A percentile compares a stretch with the other conserved stretches of the same genome.
Conservation (phyloP, 2,329 filamentous ascomycete species). For the Colletotrichum magnum region DNA sequence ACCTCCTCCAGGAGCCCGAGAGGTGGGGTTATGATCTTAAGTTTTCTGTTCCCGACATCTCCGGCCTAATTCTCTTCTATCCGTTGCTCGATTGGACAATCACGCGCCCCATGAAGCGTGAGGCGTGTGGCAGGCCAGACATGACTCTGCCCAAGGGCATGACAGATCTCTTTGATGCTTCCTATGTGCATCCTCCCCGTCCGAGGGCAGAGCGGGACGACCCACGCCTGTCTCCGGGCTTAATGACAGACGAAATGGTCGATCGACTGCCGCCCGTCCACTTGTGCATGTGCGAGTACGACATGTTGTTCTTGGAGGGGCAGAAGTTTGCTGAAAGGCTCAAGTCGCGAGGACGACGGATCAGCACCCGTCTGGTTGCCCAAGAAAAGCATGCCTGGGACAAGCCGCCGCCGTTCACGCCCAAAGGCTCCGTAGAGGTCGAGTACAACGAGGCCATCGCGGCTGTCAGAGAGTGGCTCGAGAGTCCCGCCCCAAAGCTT, state of each 20-base stretch:
- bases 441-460: constrained; percentile 62
- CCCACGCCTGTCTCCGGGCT: constrained; percentile 70
- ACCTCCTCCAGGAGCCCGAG: constrained; percentile 60
- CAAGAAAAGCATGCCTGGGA: constrained; percentile 65
- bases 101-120: constrained; percentile 68
- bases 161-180: constrained; percentile 74
- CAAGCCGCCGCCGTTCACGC: constrained; percentile 59
- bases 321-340: constrained; percentile 74
- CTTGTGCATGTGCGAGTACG: constrained; percentile 74
- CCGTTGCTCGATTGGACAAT: constrained; percentile 74
- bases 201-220: constrained; percentile 61
- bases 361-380: constrained; percentile 59
- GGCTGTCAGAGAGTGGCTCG: constrained; percentile 56
- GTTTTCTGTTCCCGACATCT: constrained; percentile 60
- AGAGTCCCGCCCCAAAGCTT: neutral
- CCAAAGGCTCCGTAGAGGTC: constrained; percentile 59
- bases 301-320: constrained; percentile 75
- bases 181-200: constrained; percentile 70
- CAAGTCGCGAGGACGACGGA: constrained; percentile 44
- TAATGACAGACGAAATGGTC: constrained; percentile 68
- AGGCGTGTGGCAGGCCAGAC: constrained; percentile 67
- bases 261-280: constrained; percentile 67
- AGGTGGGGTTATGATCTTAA: constrained; percentile 55
- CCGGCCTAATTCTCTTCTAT: constrained; percentile 72
- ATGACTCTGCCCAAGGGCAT: constrained; percentile 70